Conservation (phyloP, 495 filamentous ascomycete genomes). For the Hypoxylon subgilvum region DNA sequence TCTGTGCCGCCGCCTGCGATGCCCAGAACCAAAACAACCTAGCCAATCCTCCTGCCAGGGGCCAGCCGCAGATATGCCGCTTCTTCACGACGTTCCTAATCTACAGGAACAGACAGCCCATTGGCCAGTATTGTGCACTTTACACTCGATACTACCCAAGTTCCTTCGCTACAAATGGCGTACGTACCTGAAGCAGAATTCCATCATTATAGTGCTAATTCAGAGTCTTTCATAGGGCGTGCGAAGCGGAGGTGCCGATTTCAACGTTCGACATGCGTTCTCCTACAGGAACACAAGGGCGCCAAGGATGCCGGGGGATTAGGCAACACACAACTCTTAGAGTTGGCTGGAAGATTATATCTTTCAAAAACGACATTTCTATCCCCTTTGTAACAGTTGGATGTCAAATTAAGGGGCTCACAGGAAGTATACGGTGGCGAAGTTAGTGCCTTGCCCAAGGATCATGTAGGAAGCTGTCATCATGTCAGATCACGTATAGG, state of each 20-base stretch:
- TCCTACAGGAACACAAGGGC: slow-evolving; percentile 18
- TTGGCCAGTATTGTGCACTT: slow-evolving; percentile 39
- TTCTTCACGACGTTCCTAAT: slow-evolving; percentile 59
- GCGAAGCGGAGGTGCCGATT: neutral
- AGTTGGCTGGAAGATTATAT: too few relatives aligned
- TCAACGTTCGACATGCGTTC: slow-evolving; percentile 15
- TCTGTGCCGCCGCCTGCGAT: slow-evolving; percentile 51
- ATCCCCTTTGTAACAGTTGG: too few relatives aligned
- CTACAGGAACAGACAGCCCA: slow-evolving; percentile 44
- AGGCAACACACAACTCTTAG: too few relatives aligned
- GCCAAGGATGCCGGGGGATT: too few relatives aligned
- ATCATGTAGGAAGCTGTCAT: too few relatives aligned
- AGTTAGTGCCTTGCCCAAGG: too few relatives aligned
- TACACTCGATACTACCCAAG: slow-evolving; percentile 27
- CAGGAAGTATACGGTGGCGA: too few relatives aligned
- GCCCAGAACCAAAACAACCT: slow-evolving; percentile 50
- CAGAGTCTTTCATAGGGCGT: slow-evolving; percentile 2
- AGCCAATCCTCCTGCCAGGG: slow-evolving; percentile 35
- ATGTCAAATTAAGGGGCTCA: too few relatives aligned
- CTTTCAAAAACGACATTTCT: too few relatives aligned
- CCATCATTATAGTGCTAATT: neutral
- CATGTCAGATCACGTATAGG: too few relatives aligned
- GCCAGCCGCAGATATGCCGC: slow-evolving; percentile 46
- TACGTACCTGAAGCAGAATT: slow-evolving; percentile 11
- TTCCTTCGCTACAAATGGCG: slow-evolving; percentile 34